Conservation (phyloP, 1,139 yeast species). For the Candida sp. region DNA sequence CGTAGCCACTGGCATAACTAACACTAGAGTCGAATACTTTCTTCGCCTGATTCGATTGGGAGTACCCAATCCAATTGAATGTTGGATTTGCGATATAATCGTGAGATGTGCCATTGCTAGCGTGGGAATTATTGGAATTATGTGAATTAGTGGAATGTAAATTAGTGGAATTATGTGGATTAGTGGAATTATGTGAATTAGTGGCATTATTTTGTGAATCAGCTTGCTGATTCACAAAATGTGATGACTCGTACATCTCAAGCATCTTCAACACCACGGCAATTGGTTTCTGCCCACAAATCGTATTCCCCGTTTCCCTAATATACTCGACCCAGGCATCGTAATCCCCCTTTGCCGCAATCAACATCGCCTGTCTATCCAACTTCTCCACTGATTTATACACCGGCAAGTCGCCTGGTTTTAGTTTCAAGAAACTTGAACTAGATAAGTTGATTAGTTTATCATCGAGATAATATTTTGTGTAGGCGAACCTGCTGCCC, state of each 20-base stretch:
- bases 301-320: slow-evolving; percentile 72
- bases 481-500: slow-evolving; percentile 81
- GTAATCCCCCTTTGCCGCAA: slow-evolving; percentile 54
- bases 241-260: slow-evolving; percentile 2
- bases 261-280: slow-evolving; percentile 56
- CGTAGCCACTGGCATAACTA: slow-evolving; percentile 86
- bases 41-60: slow-evolving; percentile 66
- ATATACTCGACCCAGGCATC: slow-evolving; percentile 68
- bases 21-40: slow-evolving; percentile 69
- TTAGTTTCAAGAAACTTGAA: slow-evolving; percentile 7
- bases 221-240: too few relatives aligned
- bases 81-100: slow-evolving; percentile 3
- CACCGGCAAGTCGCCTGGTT: slow-evolving; percentile 39
- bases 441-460: slow-evolving; percentile 14
- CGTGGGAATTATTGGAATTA: too few relatives aligned
- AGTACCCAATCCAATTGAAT: slow-evolving; percentile 77
- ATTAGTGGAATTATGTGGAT: background rate
- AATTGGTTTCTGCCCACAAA: slow-evolving; percentile 90
- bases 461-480: slow-evolving; percentile 46
- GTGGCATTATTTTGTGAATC: slow-evolving; percentile 5
- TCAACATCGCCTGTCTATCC: slow-evolving; percentile 67
- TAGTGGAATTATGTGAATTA: slow-evolving; percentile 4
- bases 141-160: too few relatives aligned
- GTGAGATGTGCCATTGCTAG: background rate
- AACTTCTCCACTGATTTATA: slow-evolving; percentile 68